Evolutionary conservation across 768 basidiomycete genomes (phyloP), one percentile per base, ranked within the genome.

Genomic region (Panellus pusillus): DNA sequence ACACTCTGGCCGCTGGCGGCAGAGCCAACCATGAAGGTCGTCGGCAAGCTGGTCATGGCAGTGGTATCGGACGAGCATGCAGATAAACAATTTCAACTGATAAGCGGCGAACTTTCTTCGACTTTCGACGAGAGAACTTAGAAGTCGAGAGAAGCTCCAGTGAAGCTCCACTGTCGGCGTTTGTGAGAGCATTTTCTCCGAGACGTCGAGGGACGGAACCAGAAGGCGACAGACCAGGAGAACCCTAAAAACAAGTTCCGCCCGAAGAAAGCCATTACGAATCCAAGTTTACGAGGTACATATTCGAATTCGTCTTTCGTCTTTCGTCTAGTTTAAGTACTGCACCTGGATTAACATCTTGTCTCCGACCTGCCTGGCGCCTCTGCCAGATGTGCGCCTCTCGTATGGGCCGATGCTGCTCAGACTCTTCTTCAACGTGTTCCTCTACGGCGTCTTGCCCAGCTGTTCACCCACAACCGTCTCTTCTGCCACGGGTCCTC

Each of bases 11-110:
- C 69, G 57, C 79, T 81, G 14, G 80, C 73, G 19, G 71, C 71
- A 31, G 81, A 81, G 36, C 75, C 79, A 24, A 78, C 70, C 47
- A 66, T 61, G 57, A 79, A 78, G 32, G 67, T 70, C 29, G 68
- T 65, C 29, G 79, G 74, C 41, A 81, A 70, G 38, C 80, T 81
- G 32, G 79, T 70, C 83, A 83, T 80, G 58, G 54, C 38, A 29
- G 55, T 24, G 24, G 24, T 24, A 24, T 24, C 24, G 6, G 24
- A n/a, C 6, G 36, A 32, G 12, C 29, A 44, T 31, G 48, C 38
- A 55, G 39, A 40, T 40, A 40, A 40, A 12, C n/a, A 40, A 40
- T 15, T 40, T 20, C 9, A 8, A 24, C 2, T 40, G n/a, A 40
- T n/a, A 40, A 40, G 39, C n/a, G 19, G 39, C n/a, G 12, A 5